A percentile compares a stretch with the other conserved stretches of the same genome.
These are phyloP conservation scores for Arachnopeziza araneosa DNA, from an alignment of 2,329 filamentous ascomycete species.

Conservation along the genomic window DNA sequence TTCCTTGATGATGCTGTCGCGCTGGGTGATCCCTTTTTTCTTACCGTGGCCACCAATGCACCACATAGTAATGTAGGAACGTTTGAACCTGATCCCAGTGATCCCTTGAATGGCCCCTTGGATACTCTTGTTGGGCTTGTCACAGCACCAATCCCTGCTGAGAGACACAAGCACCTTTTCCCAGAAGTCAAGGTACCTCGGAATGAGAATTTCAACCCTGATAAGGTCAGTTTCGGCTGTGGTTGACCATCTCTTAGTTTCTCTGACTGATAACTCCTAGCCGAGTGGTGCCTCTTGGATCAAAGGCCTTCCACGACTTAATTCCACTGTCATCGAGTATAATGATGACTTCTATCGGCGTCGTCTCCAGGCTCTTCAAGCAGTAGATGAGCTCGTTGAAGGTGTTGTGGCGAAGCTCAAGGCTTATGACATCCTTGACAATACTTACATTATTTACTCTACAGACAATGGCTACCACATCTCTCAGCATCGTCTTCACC, in stretches of 20 bases:
- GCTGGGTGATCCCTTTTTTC: slow-evolving; percentile 56
- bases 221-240: slow-evolving; percentile 37
- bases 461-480: slow-evolving; percentile 50
- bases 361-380: slow-evolving; percentile 47
- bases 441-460: slow-evolving; percentile 55
- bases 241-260: not conserved
- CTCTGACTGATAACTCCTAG: slow-evolving; percentile 10
- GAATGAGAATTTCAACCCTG: slow-evolving; percentile 61
- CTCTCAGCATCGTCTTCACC: slow-evolving; percentile 44
- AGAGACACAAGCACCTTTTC: slow-evolving; percentile 59
- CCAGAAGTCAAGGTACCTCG: slow-evolving; percentile 53
- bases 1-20: slow-evolving; percentile 57
- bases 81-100: not conserved
- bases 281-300: slow-evolving; percentile 45
- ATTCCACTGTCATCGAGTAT: slow-evolving; percentile 37
- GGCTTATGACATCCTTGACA: slow-evolving; percentile 33
- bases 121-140: not conserved
- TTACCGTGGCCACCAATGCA: slow-evolving; percentile 59
- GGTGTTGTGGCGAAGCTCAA: slow-evolving; percentile 40
- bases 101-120: not conserved
- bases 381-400: slow-evolving; percentile 50
- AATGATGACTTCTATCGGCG: slow-evolving; percentile 47
- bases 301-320: slow-evolving; percentile 36
- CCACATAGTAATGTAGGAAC: slow-evolving; percentile 51
- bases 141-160: slow-evolving; percentile 47